A percentile compares a stretch with the other conserved stretches of the same genome.
Conservation (phyloP, 1,139 yeast genomes). For the Taiozyma sp. region DNA sequence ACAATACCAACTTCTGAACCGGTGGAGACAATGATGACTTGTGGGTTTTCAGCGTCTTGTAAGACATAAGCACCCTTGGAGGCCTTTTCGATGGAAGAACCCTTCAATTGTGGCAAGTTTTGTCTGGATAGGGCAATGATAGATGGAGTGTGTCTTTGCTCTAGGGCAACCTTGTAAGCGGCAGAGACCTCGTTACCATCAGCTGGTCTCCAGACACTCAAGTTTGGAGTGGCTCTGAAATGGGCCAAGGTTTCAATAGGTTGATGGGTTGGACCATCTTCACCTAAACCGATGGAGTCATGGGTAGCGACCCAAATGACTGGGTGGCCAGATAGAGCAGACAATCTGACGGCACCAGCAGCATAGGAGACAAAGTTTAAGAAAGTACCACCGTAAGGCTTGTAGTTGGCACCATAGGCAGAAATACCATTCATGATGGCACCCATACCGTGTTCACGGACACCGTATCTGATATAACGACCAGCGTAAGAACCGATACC, state of each 20-base stretch:
- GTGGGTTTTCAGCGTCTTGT: slow-evolving; percentile 57
- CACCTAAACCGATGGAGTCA: slow-evolving; percentile 99
- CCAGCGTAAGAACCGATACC: slow-evolving; percentile 87
- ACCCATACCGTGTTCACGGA: slow-evolving; percentile 99
- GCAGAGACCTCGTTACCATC: slow-evolving; percentile 99
- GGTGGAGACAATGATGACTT: slow-evolving; percentile 79
- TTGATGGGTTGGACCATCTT: slow-evolving; percentile 99
- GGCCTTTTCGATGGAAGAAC: slow-evolving; percentile 90
- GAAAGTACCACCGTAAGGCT: slow-evolving; percentile 97
- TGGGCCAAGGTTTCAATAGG: slow-evolving; percentile 99
- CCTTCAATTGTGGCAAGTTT: slow-evolving; percentile 94
- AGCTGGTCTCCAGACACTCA: slow-evolving; percentile 99
- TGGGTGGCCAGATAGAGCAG: slow-evolving; percentile 93
- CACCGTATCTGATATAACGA: slow-evolving; percentile 97
- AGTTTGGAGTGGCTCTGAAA: slow-evolving; percentile 95
- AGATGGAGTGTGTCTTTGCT: slow-evolving; percentile 73
- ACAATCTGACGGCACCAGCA: slow-evolving; percentile 93
- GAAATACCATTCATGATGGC: slow-evolving; percentile 98
- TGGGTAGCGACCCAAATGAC: slow-evolving; percentile 98
- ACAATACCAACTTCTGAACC: slow-evolving; percentile 94
- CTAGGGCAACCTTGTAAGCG: slow-evolving; percentile 81
- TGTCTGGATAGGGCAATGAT: slow-evolving; percentile 95
- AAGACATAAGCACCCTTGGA: slow-evolving; percentile 92
- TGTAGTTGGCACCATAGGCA: slow-evolving; percentile 91
- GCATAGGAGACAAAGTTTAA: slow-evolving; percentile 97